Conservation (phyloP, 352 stramenopile species). For the Halophytophthora polymorphica region DNA sequence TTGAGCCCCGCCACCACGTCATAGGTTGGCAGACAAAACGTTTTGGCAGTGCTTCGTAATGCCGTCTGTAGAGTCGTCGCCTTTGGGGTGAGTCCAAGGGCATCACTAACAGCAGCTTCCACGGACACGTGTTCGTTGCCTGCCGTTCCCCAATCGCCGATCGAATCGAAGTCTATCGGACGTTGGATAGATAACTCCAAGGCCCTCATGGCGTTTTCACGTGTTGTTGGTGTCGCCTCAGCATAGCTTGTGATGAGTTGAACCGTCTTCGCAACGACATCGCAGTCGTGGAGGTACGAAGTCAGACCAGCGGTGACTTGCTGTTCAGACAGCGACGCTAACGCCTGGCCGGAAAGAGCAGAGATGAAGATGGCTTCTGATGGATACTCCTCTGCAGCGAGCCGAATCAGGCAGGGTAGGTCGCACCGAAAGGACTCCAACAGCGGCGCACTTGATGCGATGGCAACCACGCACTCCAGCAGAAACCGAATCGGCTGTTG, state of each 20-base stretch:
- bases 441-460: conserved; percentile 42
- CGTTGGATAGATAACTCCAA: conserved; percentile 17
- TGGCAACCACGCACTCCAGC: conserved; percentile 60
- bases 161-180: neutral
- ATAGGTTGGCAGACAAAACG: conserved; percentile 40
- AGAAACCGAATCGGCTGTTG: conserved; percentile 44
- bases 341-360: conserved; percentile 38
- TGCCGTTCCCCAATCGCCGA: neutral
- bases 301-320: conserved; percentile 71
- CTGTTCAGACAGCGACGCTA: conserved; percentile 44
- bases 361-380: conserved; percentile 38
- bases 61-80: neutral
- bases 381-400: conserved; percentile 68
- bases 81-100: conserved; percentile 44
- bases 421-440: conserved; percentile 74
- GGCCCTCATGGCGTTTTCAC: conserved; percentile 28
- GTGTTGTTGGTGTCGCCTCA: conserved; percentile 28
- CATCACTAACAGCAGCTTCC: conserved; percentile 60
- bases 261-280: conserved; percentile 43
- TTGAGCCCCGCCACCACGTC: conserved; percentile 52
- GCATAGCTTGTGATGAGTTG: conserved; percentile 38
- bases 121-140: conserved; percentile 19
- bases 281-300: conserved; percentile 78
- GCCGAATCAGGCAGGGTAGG: conserved; percentile 56
- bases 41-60: conserved; percentile 8